Evolutionary conservation across 2,329 filamentous ascomycete genomes (phyloP).

Genomic region (Ophiostoma sp.): DNA sequence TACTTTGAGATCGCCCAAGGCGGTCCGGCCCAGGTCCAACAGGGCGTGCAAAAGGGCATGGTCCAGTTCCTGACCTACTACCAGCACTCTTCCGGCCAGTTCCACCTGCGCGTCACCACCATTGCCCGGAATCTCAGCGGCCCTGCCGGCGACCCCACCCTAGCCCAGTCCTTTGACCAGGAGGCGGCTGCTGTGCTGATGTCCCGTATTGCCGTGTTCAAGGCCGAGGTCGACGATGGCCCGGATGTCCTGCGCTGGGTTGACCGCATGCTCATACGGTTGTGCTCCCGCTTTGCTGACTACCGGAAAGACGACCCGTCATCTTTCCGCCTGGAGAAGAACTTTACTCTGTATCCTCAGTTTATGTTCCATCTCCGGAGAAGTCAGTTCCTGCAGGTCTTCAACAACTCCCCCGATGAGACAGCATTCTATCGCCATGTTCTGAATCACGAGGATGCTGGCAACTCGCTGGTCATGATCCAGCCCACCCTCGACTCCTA

Average conservation of each 20-base stretch:
- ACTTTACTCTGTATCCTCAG: conserved; percentile 96
- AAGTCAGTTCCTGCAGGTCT: conserved; percentile 96
- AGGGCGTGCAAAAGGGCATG: conserved; percentile 84
- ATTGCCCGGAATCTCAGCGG: conserved; percentile 87
- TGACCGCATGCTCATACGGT: conserved; percentile 92
- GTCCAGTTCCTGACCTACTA: conserved; percentile 99
- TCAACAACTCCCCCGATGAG: conserved; percentile 98
- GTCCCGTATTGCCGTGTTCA: conserved; percentile 99
- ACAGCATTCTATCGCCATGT: conserved; percentile 99
- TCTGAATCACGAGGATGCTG: conserved; percentile 92
- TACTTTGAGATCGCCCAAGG: conserved; percentile 98
- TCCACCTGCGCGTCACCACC: conserved; percentile 91
- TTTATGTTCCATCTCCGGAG: conserved; percentile 99
- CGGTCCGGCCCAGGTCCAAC: conserved; percentile 70
- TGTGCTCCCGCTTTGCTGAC: conserved; percentile 95
- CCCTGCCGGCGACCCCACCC: conserved; percentile 86
- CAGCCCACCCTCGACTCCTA: conserved; percentile 97
- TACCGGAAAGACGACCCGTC: conserved; percentile 97
- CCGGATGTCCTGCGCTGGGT: conserved; percentile 99
- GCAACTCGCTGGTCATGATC: conserved; percentile 97
- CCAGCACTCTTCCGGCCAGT: conserved; percentile 93
- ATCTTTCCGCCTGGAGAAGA: conserved; percentile 95
- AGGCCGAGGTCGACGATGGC: conserved; percentile 95
- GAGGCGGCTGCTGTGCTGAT: conserved; percentile 96
- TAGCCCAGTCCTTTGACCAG: conserved; percentile 96